Evolutionary conservation across 2,329 filamentous ascomycete species (phyloP).

Genomic region (Nemania sp.): DNA sequence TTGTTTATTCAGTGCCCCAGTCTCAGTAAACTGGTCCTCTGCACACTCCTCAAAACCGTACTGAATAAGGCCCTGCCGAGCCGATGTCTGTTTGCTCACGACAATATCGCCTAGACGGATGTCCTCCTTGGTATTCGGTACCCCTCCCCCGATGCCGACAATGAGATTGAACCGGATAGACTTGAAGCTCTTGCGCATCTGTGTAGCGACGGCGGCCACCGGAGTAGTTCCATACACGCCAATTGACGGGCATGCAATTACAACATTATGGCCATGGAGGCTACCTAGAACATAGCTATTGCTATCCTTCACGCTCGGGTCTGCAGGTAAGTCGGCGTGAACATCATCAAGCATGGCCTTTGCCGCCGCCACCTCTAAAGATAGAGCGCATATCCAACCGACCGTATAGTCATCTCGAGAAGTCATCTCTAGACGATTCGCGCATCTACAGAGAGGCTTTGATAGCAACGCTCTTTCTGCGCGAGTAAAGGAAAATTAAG

Average conservation of each 20-base stretch:
- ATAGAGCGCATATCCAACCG: slow-evolving; percentile 6
- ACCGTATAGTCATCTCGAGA: background rate
- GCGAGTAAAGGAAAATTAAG: too few species aligned
- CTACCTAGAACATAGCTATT: slow-evolving; percentile 5
- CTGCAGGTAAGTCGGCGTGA: background rate
- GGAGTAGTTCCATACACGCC: background rate
- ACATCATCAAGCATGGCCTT: slow-evolving; percentile 4
- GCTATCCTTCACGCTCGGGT: background rate
- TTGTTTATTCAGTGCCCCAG: background rate
- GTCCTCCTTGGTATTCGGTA: slow-evolving; percentile 4
- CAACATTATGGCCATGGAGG: slow-evolving; percentile 2
- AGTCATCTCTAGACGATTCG: background rate
- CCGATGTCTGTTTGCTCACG: slow-evolving; percentile 4
- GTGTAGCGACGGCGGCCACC: background rate
- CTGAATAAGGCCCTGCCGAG: background rate
- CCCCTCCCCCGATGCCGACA: slow-evolving; percentile 7
- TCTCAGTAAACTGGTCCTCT: background rate
- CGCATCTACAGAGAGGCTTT: too few species aligned
- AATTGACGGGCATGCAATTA: background rate
- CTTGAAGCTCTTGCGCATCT: background rate
- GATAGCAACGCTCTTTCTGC: too few species aligned
- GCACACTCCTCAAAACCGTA: background rate
- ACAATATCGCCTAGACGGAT: slow-evolving; percentile 14
- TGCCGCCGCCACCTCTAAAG: slow-evolving; percentile 1
- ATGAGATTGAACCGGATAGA: slow-evolving; percentile 3